Evolutionary conservation across 768 basidiomycete genomes (phyloP).

Genomic region (Rhodotorula paludigena): DNA sequence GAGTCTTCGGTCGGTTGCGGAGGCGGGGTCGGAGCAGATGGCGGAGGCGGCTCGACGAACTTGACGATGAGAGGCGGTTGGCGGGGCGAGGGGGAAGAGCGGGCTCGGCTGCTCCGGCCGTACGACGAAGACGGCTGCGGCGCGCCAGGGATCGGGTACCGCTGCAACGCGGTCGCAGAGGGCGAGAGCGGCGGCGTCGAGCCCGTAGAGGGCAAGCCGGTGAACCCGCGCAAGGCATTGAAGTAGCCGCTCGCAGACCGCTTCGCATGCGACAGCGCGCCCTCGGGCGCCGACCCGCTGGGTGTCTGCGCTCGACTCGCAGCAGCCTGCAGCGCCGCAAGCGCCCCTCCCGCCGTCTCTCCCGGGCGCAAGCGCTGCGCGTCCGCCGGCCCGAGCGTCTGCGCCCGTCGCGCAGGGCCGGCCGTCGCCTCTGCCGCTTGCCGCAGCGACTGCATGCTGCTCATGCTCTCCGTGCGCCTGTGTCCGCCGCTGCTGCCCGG

Average conservation of each 20-base stretch:
- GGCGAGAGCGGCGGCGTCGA: constrained; percentile 29
- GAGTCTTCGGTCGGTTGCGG: neutral
- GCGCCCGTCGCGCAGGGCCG: neutral
- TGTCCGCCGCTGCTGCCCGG: neutral
- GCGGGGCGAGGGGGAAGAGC: constrained; percentile 8
- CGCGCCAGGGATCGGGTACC: neutral
- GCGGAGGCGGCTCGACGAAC: constrained; percentile 23
- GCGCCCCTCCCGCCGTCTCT: constrained; percentile 15
- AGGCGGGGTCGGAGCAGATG: neutral
- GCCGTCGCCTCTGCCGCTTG: constrained; percentile 4
- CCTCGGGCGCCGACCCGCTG: neutral
- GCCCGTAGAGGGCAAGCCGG: constrained; percentile 1
- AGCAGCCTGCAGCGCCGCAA: too few relatives aligned
- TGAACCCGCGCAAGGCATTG: constrained; percentile 20
- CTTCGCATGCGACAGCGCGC: constrained; percentile 26
- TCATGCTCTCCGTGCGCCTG: neutral
- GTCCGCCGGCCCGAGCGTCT: constrained; percentile 6
- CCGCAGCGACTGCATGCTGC: constrained; percentile 6
- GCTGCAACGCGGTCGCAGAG: neutral
- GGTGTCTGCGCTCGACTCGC: too few relatives aligned
- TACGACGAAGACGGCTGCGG: neutral
- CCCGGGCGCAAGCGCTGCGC: neutral
- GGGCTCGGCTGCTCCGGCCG: neutral
- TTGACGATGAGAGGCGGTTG: constrained; percentile 30
- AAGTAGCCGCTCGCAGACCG: constrained; percentile 34